Conservation (phyloP, 129 eudicot species). For the Pittosporum tobira region DNA sequence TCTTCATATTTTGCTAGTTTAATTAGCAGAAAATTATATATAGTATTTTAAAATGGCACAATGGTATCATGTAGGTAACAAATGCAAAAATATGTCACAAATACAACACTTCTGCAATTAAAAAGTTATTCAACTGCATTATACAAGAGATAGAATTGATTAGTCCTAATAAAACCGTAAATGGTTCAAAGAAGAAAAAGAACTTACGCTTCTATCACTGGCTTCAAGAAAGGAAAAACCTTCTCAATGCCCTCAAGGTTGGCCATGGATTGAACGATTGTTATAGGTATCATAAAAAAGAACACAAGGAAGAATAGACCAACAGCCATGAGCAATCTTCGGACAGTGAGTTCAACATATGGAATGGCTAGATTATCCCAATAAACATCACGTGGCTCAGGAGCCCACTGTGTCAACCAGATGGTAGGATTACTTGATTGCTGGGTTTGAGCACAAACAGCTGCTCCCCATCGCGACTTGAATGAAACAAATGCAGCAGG, state of each 20-base stretch:
- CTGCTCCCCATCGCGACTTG: constrained; percentile 94
- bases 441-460: constrained; percentile 96
- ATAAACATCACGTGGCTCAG: constrained; percentile 93
- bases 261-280: constrained; percentile 89
- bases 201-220: constrained; percentile 63
- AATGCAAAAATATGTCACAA: not conserved
- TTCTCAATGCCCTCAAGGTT: constrained; percentile 76
- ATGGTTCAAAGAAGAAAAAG: not conserved
- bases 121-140: not conserved
- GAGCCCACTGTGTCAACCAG: constrained; percentile 98
- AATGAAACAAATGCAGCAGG: constrained; percentile 97
- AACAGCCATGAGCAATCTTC: constrained; percentile 73
- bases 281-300: constrained; percentile 94
- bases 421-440: constrained; percentile 78
- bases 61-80: no score
- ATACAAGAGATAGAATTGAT: not conserved
- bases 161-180: not conserved
- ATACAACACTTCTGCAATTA: not conserved
- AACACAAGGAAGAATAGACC: constrained; percentile 74
- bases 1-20: not conserved
- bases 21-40: not conserved
- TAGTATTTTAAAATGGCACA: not conserved
- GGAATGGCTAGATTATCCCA: constrained; percentile 95
- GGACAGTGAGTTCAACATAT: constrained; percentile 62
- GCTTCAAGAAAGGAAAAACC: constrained; percentile 71